These are phyloP conservation scores for Chlorophyllum brunneum DNA, from an alignment of 768 basidiomycete genomes.

Conservation along the genomic window DNA sequence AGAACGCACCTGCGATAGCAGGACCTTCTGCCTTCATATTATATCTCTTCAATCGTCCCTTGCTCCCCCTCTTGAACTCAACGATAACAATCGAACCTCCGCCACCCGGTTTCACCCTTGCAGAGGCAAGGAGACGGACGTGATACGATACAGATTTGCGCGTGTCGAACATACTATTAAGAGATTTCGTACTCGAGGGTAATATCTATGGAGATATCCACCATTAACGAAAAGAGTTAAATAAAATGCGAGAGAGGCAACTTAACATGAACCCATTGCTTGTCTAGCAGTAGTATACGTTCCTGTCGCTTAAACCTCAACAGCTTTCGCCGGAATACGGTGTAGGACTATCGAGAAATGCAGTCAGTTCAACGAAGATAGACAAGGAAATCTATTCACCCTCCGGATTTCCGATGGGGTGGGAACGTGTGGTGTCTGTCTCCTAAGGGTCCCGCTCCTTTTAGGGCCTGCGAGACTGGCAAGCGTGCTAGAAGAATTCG, in stretches of 20 bases:
- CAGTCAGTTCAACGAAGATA: background rate
- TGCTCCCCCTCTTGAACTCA: background rate
- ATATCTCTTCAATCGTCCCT: slow-evolving; percentile 2
- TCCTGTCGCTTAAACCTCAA: slow-evolving; percentile 1
- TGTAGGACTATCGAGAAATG: slow-evolving; percentile 1
- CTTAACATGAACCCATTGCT: slow-evolving; percentile 10
- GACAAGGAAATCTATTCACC: background rate
- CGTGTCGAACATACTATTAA: slow-evolving; percentile 8
- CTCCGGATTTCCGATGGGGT: background rate
- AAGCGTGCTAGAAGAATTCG: too few species aligned
- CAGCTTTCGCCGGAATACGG: slow-evolving; percentile 8
- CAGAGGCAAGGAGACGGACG: background rate
- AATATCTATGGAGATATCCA: background rate
- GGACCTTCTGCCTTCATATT: slow-evolving; percentile 2
- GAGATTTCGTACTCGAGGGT: slow-evolving; percentile 6
- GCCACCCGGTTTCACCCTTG: background rate
- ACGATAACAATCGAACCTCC: background rate
- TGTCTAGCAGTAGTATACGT: slow-evolving; percentile 3
- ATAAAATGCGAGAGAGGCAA: background rate
- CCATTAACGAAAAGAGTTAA: background rate
- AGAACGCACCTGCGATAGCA: background rate
- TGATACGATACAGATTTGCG: slow-evolving; percentile 8
- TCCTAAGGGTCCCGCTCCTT: background rate
- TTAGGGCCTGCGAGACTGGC: background rate
- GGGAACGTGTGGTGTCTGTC: background rate